phyloP scores from a whole-genome alignment of 2,329 filamentous ascomycete species.

The Tolypocladium guangdongense region DNA sequence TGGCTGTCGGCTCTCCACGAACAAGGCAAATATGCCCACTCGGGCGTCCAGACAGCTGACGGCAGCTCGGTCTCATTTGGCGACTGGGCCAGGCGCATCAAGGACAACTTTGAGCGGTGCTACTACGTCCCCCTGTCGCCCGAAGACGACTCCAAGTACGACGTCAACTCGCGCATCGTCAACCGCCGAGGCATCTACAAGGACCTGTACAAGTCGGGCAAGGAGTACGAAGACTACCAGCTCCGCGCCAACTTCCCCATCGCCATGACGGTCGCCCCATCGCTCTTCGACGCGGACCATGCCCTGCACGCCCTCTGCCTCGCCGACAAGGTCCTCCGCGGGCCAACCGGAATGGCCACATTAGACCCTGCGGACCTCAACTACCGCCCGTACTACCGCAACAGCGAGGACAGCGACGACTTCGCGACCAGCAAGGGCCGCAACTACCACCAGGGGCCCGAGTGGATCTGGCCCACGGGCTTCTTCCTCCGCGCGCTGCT shows the following conservation, averaged over 20 bases:
- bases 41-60: constrained; percentile 57
- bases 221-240: constrained; percentile 97
- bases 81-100: constrained; percentile 72
- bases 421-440: constrained; percentile 88
- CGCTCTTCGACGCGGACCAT: constrained; percentile 69
- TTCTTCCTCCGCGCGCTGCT: constrained; percentile 89
- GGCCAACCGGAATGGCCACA: constrained; percentile 90
- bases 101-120: constrained; percentile 79
- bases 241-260: constrained; percentile 89
- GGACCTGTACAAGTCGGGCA: constrained; percentile 85
- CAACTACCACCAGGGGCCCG: constrained; percentile 96
- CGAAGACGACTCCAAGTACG: constrained; percentile 63
- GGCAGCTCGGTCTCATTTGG: constrained; percentile 54
- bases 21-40: constrained; percentile 60
- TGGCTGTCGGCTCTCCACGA: constrained; percentile 65
- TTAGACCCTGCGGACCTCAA: constrained; percentile 87
- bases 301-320: constrained; percentile 71
- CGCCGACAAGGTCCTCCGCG: constrained; percentile 69
- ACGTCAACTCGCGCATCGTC: constrained; percentile 67
- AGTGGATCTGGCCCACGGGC: constrained; percentile 96
- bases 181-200: constrained; percentile 97
- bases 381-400: constrained; percentile 90
- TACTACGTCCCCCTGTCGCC: constrained; percentile 72
- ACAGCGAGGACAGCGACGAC: constrained; percentile 84
- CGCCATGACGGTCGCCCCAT: constrained; percentile 86